Evolutionary conservation across 495 filamentous ascomycete species (phyloP), one percentile per base, ranked within the genome.

Genomic region (Rhypophila decipiens): DNA sequence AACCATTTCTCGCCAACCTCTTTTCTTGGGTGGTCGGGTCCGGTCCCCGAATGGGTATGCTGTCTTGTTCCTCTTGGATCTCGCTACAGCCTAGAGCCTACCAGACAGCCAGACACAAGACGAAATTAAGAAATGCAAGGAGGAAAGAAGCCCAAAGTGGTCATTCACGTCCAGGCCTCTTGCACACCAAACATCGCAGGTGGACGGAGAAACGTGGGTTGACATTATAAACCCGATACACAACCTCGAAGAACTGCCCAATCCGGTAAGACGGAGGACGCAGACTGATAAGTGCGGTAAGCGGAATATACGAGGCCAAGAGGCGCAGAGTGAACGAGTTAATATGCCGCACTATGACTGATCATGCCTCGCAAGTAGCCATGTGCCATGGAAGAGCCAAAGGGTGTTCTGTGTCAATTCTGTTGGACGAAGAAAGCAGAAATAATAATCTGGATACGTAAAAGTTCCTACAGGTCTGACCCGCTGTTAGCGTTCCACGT

Each of bases 291-390:
- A 35, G 17, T 21, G 18, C 24, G 33, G 24, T 17, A 22, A 24
- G 52, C 40, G n/a, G n/a, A 44, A 55, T 47, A 51, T 44, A 51
- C 43, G 39, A 12, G 40, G 36, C 31, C 17, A 22, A n/a, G 17
- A 45, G 31, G 42, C 34, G 49, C 22, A 5, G 23, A 31, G 37
- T 9, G 31, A 45, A 33, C 29, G 18, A 45, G 37, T 49, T 49
- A 43, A 51, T 51, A 45, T 52, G 46, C 22, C 22, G 22, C 42
- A 52, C 53, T 56, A 42, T 56, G 39, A 40, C 45, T n/a, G 33
- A 31, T 51, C 44, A 56, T 56, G 48, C 49, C 37, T 43, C 39
- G 23, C 39, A 42, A n/a, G n/a, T n/a, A n/a, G n/a, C n/a, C n/a
- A n/a, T n/a, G n/a, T n/a, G n/a, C n/a, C n/a, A n/a, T n/a, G n/a